phyloP scores from a whole-genome alignment of 176 grass and related monocot genomes.

The Eleusine coracana region DNA sequence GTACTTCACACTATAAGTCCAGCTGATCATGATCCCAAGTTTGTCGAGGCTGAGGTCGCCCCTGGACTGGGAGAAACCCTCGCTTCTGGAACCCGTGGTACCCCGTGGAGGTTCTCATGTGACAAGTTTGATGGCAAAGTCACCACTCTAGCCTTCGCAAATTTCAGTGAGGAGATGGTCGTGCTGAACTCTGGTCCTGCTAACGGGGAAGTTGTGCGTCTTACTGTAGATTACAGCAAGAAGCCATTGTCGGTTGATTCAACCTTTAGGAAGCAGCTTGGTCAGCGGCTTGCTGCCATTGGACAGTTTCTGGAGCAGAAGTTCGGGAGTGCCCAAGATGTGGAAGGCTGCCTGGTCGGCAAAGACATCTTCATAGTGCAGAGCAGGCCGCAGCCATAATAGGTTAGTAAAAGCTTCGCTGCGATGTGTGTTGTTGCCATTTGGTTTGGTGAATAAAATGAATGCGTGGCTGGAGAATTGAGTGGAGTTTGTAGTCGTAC shows the following conservation, averaged over 20 bases:
- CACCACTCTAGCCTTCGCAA: constrained; percentile 83
- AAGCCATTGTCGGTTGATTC: constrained; percentile 70
- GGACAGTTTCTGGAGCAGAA: constrained; percentile 90
- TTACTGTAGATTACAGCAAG: constrained; percentile 87
- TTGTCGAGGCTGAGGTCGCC: constrained; percentile 77
- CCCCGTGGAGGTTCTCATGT: constrained; percentile 84
- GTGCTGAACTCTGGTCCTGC: constrained; percentile 66
- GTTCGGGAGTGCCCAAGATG: constrained; percentile 83
- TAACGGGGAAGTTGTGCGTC: constrained; percentile 59
- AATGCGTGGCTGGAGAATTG: background rate
- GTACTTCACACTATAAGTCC: constrained; percentile 90
- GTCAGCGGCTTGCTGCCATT: constrained; percentile 71
- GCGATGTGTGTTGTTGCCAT: background rate
- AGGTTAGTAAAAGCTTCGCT: background rate
- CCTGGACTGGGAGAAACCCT: constrained; percentile 91
- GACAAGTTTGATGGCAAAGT: constrained; percentile 71
- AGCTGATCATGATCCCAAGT: constrained; percentile 63
- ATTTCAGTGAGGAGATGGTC: constrained; percentile 86
- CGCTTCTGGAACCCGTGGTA: constrained; percentile 87
- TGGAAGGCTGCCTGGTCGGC: constrained; percentile 89
- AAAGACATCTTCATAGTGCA: constrained; percentile 88
- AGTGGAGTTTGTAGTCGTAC: background rate
- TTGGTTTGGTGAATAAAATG: constrained; percentile 36
- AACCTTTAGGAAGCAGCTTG: constrained; percentile 70
- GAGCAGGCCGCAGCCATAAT: constrained; percentile 76